Conservation (phyloP, 306 rosid genomes). For the Styphnolobium japonicum region DNA sequence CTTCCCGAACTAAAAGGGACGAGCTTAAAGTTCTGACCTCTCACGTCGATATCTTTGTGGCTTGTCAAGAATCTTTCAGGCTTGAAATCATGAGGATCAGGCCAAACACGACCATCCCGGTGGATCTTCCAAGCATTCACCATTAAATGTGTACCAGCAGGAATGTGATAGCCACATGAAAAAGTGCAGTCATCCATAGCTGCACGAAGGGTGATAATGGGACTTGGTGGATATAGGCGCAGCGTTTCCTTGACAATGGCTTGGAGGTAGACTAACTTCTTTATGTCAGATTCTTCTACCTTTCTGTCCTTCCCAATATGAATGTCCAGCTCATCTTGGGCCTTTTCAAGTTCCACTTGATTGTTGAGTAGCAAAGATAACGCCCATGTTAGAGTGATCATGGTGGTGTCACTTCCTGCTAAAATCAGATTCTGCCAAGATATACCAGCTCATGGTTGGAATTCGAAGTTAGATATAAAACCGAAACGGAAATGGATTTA, state of each 20-base stretch:
- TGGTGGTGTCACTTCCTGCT: constrained; percentile 43
- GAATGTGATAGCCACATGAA: constrained; percentile 35
- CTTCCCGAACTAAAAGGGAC: constrained; percentile 47
- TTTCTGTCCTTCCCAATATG: constrained; percentile 27
- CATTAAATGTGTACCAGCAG: constrained; percentile 40
- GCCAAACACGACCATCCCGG: constrained; percentile 33
- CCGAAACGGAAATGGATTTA: no score
- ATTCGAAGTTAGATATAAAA: background rate
- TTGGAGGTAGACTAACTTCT: constrained; percentile 37
- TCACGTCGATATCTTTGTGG: constrained; percentile 33
- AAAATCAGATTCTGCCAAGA: constrained; percentile 41
- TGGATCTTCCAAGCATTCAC: constrained; percentile 47
- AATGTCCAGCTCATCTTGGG: constrained; percentile 31
- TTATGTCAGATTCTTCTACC: constrained; percentile 39
- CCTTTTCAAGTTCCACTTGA: constrained; percentile 20
- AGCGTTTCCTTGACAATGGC: constrained; percentile 40
- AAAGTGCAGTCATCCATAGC: constrained; percentile 38
- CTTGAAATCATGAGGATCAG: constrained; percentile 30
- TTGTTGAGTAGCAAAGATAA: constrained; percentile 37
- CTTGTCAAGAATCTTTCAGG: constrained; percentile 39
- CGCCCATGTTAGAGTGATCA: constrained; percentile 40
- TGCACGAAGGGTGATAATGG: constrained; percentile 26
- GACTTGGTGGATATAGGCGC: constrained; percentile 46
- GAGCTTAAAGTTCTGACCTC: constrained; percentile 29
- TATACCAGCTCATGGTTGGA: background rate